Evolutionary conservation across 257 asterid species (phyloP), one percentile per base, ranked within the genome.

Genomic region (Ilex asprella): DNA sequence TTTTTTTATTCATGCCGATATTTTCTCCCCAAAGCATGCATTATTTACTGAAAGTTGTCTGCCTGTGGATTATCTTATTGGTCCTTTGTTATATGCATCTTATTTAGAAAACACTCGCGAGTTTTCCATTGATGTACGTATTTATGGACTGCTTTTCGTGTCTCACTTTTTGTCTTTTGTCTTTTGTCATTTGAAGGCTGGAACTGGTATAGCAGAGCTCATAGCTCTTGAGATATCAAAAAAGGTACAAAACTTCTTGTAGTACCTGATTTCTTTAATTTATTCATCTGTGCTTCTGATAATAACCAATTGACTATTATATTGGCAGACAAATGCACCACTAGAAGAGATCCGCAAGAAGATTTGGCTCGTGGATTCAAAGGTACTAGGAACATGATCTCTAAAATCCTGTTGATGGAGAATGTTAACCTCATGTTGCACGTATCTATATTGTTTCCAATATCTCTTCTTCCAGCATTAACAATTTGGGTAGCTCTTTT

Each of bases 201-300:
- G 96, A 73, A 91, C 98, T 8, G 98, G 98, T 49, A 91, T 88
- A 67, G 96, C 96, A 63, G 98, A 91, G 79, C 98, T 91, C 68
- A 91, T 91, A 54, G 94, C 98, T 60, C 98, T 88, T 55, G 81
- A 84, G 72, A 78, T 88, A 68, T 85, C 91, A 30, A 88, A 82
- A 43, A 70, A 77, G 91, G 96, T 87, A 78, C 13, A 13, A 29
- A 29, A 39, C 65, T 72, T 44, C n/a, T 62, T 63, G 56, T 56
- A 54, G 12, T 59, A 56, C 44, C 44, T 46, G 16, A 43, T 62
- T 71, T 30, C 55, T 57, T 21, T 69, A 12, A 2, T 59, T 64
- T 55, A 47, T 39, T 52, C 54, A 29, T 27, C 73, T 9, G 58
- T 65, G 39, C 41, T 60, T 68, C 10, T 12, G 54, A 11, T 41